Evolutionary conservation across 345 rosid species (phyloP).

Genomic region (Populus ilicifolia): DNA sequence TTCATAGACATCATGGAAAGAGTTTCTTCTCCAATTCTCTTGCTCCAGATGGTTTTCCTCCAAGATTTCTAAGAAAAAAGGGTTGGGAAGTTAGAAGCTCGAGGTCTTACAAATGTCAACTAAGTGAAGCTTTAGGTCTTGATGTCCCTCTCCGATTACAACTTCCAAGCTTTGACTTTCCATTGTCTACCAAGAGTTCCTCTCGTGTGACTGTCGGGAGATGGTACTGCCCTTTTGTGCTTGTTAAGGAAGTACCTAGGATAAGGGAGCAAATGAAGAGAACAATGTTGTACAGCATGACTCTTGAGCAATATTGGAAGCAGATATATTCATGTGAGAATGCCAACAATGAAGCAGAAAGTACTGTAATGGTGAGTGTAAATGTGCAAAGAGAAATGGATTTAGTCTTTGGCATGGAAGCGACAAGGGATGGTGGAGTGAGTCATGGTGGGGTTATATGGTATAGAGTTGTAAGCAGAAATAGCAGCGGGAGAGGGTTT

Average conservation of each 20-base stretch:
- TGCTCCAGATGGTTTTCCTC: slow-evolving; percentile 54
- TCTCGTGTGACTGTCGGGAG: slow-evolving; percentile 43
- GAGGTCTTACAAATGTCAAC: slow-evolving; percentile 25
- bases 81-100: slow-evolving; percentile 60
- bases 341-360: background rate
- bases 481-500: slow-evolving; percentile 14
- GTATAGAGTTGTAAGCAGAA: slow-evolving; percentile 33
- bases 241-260: slow-evolving; percentile 47
- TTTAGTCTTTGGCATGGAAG: slow-evolving; percentile 44
- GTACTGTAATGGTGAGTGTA: slow-evolving; percentile 30
- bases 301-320: slow-evolving; percentile 70
- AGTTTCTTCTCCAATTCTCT: slow-evolving; percentile 52
- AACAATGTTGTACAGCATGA: slow-evolving; percentile 56
- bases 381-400: slow-evolving; percentile 39
- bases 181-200: slow-evolving; percentile 34
- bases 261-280: slow-evolving; percentile 47
- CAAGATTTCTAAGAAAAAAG: slow-evolving; percentile 48
- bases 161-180: slow-evolving; percentile 51
- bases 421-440: slow-evolving; percentile 30
- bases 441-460: slow-evolving; percentile 47
- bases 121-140: slow-evolving; percentile 62
- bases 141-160: slow-evolving; percentile 46
- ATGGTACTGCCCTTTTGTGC: slow-evolving; percentile 81
- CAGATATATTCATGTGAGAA: slow-evolving; percentile 44
- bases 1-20: slow-evolving; percentile 39